phyloP scores from a whole-genome alignment of 2,329 filamentous ascomycete species.

The Fusarium sp. region DNA sequence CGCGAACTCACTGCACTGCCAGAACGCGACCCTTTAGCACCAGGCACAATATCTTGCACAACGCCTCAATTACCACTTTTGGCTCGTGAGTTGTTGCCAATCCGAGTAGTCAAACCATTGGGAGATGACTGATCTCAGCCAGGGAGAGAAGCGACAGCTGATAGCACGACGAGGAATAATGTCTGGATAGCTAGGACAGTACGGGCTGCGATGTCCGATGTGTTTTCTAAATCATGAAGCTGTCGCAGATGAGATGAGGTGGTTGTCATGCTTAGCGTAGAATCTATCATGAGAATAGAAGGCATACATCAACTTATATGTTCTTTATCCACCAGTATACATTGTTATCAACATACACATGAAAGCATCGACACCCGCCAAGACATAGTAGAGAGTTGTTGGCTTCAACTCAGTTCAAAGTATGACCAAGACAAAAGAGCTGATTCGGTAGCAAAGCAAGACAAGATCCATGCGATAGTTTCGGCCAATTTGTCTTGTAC shows the following conservation, averaged over 20 bases:
- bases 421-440: conserved; percentile 48
- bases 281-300: background rate
- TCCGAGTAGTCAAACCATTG: rapidly evolving
- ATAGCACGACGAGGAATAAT: conserved; percentile 45
- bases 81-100: conserved; percentile 20
- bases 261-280: no score
- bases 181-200: conserved; percentile 52
- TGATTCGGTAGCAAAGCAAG: conserved; percentile 26
- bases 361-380: no score
- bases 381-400: background rate
- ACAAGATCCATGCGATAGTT: conserved; percentile 11
- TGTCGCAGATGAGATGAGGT: background rate
- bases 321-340: no score
- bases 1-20: conserved; percentile 46
- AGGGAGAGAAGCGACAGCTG: conserved; percentile 6
- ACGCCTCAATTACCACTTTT: conserved; percentile 13
- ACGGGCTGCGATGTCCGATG: conserved; percentile 48
- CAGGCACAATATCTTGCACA: conserved; percentile 17
- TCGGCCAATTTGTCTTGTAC: conserved; percentile 21
- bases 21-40: conserved; percentile 43
- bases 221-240: conserved; percentile 39
- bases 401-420: background rate
- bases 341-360: no score
- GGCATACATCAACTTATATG: background rate
- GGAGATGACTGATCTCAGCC: background rate